Evolutionary conservation across 1,284 basidiomycete species (phyloP).

Genomic region (Malassezia obtusa): DNA sequence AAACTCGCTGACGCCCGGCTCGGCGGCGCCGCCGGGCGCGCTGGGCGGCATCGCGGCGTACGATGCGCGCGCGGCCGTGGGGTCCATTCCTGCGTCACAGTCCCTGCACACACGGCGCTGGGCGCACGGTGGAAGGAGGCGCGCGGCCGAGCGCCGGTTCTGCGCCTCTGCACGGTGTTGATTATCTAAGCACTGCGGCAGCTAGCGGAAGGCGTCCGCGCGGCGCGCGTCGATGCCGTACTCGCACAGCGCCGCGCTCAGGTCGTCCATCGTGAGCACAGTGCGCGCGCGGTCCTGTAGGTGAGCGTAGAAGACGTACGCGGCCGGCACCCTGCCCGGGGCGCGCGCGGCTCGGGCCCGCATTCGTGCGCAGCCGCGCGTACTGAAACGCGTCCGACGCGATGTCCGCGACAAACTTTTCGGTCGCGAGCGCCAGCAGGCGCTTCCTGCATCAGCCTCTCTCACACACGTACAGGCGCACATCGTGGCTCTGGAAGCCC

Average conservation of each 20-base stretch:
- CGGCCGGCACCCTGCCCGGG: slow-evolving; percentile 3
- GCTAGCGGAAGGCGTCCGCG: slow-evolving; percentile 42
- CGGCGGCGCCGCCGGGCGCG: neutral
- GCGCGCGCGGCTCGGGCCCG: slow-evolving; percentile 48
- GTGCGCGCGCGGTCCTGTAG: slow-evolving; percentile 71
- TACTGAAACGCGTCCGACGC: slow-evolving; percentile 95
- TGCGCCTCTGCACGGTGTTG: neutral
- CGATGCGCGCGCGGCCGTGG: neutral
- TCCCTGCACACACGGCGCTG: too few relatives aligned
- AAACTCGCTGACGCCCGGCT: slow-evolving; percentile 14
- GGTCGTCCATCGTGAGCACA: slow-evolving; percentile 95
- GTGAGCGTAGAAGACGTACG: neutral
- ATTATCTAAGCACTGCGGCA: slow-evolving; percentile 3
- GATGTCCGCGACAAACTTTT: slow-evolving; percentile 96
- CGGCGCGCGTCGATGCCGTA: slow-evolving; percentile 58
- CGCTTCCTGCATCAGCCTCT: slow-evolving; percentile 58
- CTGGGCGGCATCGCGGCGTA: neutral
- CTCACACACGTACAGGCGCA: slow-evolving; percentile 28
- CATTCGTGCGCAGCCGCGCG: slow-evolving; percentile 72
- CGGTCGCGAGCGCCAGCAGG: slow-evolving; percentile 83
- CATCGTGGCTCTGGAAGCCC: slow-evolving; percentile 89
- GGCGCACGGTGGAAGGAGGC: slow-evolving; percentile 2
- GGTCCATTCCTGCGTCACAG: neutral
- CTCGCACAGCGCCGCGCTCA: slow-evolving; percentile 79
- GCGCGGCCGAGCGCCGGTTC: neutral